Percentiles rank a stretch among this genome's conserved stretches.
Conservation (phyloP, 345 rosid species). For the Syzygium grande region DNA sequence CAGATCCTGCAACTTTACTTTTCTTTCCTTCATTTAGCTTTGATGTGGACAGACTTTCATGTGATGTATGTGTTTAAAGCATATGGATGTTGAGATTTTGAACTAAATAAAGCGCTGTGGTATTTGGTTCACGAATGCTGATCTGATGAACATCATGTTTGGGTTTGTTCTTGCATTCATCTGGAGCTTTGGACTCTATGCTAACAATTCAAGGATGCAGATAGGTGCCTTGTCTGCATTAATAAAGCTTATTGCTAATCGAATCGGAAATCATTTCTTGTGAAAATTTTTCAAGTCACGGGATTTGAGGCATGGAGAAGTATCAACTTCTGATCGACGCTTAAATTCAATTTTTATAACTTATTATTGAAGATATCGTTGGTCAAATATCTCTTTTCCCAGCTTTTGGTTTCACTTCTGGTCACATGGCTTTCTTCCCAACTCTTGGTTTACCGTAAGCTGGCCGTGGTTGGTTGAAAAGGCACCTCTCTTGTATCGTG, state of each 20-base stretch:
- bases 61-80: background rate
- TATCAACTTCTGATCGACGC: background rate
- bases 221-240: background rate
- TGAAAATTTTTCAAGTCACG: background rate
- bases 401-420: background rate
- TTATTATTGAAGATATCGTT: background rate
- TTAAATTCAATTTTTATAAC: background rate
- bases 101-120: background rate
- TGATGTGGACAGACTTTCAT: background rate
- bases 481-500: background rate
- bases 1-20: background rate
- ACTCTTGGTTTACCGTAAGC: background rate
- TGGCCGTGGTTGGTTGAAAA: background rate
- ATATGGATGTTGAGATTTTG: background rate
- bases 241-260: background rate
- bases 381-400: background rate
- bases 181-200: background rate
- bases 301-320: background rate
- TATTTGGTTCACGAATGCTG: background rate
- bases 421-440: background rate
- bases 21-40: background rate
- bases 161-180: background rate
- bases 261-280: background rate
- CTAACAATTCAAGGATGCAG: background rate
- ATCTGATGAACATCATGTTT: background rate